Base-by-base conservation (phyloP, 208 protist genomes). In the Acanthamoeba castellanii region DNA sequence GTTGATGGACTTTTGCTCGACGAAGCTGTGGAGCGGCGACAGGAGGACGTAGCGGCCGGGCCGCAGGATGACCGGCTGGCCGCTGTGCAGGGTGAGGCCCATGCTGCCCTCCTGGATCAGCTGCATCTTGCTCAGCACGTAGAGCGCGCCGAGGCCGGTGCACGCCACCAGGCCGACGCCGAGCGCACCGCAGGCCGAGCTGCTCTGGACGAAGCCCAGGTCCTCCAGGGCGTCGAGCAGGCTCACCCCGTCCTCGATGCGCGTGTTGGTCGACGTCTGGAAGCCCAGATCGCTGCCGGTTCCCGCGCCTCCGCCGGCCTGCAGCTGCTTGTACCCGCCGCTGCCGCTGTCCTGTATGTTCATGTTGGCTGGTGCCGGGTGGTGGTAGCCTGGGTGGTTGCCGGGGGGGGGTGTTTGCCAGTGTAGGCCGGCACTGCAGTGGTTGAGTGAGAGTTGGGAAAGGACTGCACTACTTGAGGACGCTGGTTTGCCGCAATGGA, bases 121-220 rank as follows among this genome's bases (percentile, higher is more conserved):
- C 70, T 42, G 30, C 70, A 78, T 78, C 70, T 78, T 78, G 70
- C 37, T 34, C 30, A 30, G 16, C 70, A 45, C 70, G 37, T 78
- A 78, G 30, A 78, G 25, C 59, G 59, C 37, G n/a, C 70, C 70
- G 37, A 78, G 5, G 70, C n/a, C 70, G 6, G 70, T 78, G 37
- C 27, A 18, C 0, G 32, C 14, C 0, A 45, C 20, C 8, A 34
- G n/a, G 30, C 32, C 70, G 7, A 78, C 70, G n/a, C 32, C 70
- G 30, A 78, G 70, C 13, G 22, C 25, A 9, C 37, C 27, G 5
- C 11, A 78, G 32, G 70, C 30, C 27, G 70, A 78, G 13, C 70
- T 16, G 70, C 16, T 78, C 70, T 78, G 70, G 27, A 78, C 70
- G 70, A 78, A 78, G n/a, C 70, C 70, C 32, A 78, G 70, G 22